Base-by-base conservation (phyloP, 164 flowering plant genomes). In the Chimonanthus praecox region DNA sequence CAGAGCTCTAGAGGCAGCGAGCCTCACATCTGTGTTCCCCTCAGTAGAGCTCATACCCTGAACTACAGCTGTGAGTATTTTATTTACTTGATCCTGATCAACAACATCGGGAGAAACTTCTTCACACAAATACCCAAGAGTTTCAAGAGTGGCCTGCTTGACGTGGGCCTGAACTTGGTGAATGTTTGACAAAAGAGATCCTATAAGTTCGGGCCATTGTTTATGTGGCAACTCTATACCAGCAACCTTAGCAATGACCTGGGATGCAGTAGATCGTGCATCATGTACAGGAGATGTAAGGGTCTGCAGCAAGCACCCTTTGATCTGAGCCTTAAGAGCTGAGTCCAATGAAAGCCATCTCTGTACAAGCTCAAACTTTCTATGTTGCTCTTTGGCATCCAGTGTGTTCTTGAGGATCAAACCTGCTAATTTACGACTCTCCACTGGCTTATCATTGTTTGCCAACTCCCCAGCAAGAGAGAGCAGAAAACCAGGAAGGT, bases 211-310 rank as follows among this genome's bases (percentile, higher is more conserved):
- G 7, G 88, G 91, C 91, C 89, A 88, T 70, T 85, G 91, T 18
- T 84, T 86, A 64, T 86, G 87, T 3, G 89, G 89, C 73, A 88
- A 76, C 75, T 88, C 91, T 67, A 86, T 85, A 68, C 88, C 85
- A 4, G 90, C 88, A 49, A 87, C 69, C 81, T 87, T 87, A 4
- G 90, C 87, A 72, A 87, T 81, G 66, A 87, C 88, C 73, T 87
- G 90, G 4, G 90, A 87, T n/a, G 87, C 86, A 60, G 91, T 88
- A 63, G 89, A 86, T 46, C 86, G 84, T 47, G 90, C 88, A 79
- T 87, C 88, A 72, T 49, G 74, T 10, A 74, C 79, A 44, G 75
- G 76, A 21, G 90, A 85, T 20, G 85, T 77, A 51, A 87, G 85
- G 44, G 88, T 87, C 64, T 79, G 76, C 54, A 88, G 85, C 76